Conservation (phyloP, 148 eudicot species). For the Rhododendron henanense region DNA sequence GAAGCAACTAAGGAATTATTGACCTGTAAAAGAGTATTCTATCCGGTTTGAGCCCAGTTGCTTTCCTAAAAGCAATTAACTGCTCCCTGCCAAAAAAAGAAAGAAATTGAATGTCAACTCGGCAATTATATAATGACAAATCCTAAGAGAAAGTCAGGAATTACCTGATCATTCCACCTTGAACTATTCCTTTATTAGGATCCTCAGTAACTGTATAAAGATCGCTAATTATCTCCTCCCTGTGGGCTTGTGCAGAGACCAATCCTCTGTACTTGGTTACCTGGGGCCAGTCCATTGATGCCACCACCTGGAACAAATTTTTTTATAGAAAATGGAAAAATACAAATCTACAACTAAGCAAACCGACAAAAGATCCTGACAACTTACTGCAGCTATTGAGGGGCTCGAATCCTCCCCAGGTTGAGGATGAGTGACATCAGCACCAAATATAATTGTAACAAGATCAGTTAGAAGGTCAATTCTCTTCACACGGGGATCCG, state of each 20-base stretch:
- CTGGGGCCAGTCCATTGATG: slow-evolving; percentile 86
- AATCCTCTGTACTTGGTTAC: slow-evolving; percentile 74
- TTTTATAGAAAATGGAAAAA: not conserved
- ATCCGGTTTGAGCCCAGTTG: slow-evolving; percentile 35
- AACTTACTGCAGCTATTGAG: slow-evolving; percentile 82
- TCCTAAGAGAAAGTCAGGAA: not conserved
- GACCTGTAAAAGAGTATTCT: slow-evolving; percentile 85
- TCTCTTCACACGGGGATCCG: slow-evolving; percentile 15
- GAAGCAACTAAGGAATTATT: not conserved
- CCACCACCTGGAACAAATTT: slow-evolving; percentile 59
- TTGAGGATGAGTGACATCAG: slow-evolving; percentile 86
- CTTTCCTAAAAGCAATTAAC: slow-evolving; percentile 30
- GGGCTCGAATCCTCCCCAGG: slow-evolving; percentile 88
- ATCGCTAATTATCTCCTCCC: slow-evolving; percentile 66
- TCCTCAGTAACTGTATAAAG: slow-evolving; percentile 40
- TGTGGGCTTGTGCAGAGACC: slow-evolving; percentile 59
- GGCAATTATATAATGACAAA: too few species aligned
- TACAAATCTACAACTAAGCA: not conserved
- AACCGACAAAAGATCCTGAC: not conserved
- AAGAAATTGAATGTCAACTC: not conserved
- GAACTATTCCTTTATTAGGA: slow-evolving; percentile 33
- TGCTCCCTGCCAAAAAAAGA: slow-evolving; percentile 44
- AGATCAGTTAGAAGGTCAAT: slow-evolving; percentile 48
- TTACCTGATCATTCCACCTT: slow-evolving; percentile 72
- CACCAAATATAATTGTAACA: slow-evolving; percentile 80